Conservation (phyloP, 176 grass and related monocot genomes). For the Carex myosuroides region DNA sequence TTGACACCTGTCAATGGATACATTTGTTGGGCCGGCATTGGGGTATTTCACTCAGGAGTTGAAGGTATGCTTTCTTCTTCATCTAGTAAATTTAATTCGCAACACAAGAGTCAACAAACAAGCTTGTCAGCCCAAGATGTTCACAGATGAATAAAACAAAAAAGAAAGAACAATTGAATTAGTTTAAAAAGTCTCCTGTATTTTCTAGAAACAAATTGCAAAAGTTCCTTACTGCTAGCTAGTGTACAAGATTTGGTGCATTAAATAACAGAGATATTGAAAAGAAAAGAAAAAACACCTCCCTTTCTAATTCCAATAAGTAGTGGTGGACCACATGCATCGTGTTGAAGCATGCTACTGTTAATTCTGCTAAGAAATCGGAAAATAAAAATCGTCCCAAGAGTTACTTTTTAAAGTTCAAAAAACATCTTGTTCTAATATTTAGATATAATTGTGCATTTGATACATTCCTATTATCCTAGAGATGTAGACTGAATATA, state of each 20-base stretch:
- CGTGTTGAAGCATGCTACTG: background rate
- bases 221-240: background rate
- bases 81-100: background rate
- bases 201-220: background rate
- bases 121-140: background rate
- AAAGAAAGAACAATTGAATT: background rate
- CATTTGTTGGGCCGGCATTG: conserved; percentile 88
- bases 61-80: conserved; percentile 56
- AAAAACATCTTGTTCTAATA: background rate
- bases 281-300: background rate
- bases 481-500: background rate
- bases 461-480: background rate
- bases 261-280: background rate
- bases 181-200: background rate
- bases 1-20: conserved; percentile 95
- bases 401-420: background rate
- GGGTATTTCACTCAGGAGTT: conserved; percentile 93
- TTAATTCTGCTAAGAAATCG: background rate
- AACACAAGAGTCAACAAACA: background rate
- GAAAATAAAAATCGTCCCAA: background rate
- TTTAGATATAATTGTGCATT: background rate
- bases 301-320: background rate
- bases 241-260: background rate
- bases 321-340: background rate
- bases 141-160: background rate